A percentile compares a stretch with the other conserved stretches of the same genome.
Conservation (phyloP, 345 rosid species). For the Eucalyptus rudis region DNA sequence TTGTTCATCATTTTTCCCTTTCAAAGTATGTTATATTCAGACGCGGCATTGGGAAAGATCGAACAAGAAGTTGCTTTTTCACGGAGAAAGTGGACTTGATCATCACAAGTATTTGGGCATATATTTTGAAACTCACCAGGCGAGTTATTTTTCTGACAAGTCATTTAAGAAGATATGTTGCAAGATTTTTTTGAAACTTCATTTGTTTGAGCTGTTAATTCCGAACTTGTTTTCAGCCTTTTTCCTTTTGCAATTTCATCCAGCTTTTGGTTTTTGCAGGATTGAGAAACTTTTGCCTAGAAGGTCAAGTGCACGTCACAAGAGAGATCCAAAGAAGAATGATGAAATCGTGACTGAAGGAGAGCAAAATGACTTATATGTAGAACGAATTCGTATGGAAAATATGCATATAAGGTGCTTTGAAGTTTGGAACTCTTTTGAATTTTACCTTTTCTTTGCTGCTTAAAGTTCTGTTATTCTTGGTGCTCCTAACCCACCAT, state of each 20-base stretch:
- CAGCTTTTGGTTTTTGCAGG: conserved; percentile 31
- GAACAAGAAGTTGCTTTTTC: conserved; percentile 62
- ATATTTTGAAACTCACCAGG: conserved; percentile 44
- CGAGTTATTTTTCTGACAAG: conserved; percentile 9
- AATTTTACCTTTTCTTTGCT: not conserved
- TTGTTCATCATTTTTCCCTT: not conserved
- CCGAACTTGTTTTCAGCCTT: not conserved
- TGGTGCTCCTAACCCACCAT: not conserved
- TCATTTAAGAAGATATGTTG: not conserved
- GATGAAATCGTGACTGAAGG: conserved; percentile 41
- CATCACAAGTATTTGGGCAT: conserved; percentile 70
- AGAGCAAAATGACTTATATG: too few relatives aligned
- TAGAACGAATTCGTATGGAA: conserved; percentile 80
- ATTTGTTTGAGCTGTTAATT: not conserved
- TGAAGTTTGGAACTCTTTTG: not conserved
- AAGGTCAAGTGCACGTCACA: conserved; percentile 17
- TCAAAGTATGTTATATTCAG: conserved; percentile 82
- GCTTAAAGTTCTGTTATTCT: not conserved
- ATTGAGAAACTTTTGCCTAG: conserved; percentile 39
- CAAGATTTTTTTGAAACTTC: not conserved
- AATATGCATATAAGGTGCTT: conserved; percentile 66
- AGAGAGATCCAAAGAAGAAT: conserved; percentile 57
- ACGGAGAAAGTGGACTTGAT: conserved; percentile 78
- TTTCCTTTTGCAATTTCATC: not conserved
- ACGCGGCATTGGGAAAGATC: conserved; percentile 81